Base-by-base conservation (phyloP, 768 basidiomycete genomes). In the Agrocybe praecox region DNA sequence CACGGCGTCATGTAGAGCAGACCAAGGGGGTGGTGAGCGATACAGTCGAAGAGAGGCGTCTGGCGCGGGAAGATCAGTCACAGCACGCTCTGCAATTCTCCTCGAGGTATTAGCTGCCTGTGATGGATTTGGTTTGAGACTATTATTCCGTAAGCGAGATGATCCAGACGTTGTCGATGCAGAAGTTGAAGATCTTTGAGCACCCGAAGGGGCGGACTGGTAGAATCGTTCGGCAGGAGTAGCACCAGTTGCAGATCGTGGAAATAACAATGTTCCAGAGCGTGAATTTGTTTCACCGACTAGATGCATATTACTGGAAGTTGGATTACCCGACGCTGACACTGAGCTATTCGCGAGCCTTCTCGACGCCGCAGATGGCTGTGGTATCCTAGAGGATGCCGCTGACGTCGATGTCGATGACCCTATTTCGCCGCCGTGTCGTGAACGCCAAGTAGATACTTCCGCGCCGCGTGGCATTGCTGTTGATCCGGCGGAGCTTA, bases 1-100 rank as follows among this genome's bases (percentile, higher is more conserved):
- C 14, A 63, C 19, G 5, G 64, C 57, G 2, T 58, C 63, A 12
- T 66, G 65, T 21, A 77, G 59, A 1, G 55, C 51, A 48, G 53
- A 64, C 74, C 76, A 78, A 9, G 72, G 65, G 1, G 76, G 76
- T 8, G 76, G 76, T 6, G 58, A 55, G 15, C 77, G 74, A 58
- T 69, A 75, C 17, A 78, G 71, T 64, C 72, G 72, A 22, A 76
- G 65, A 26, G 53, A 52, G 9, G 58, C 51, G 49, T 74, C 71
- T 34, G 52, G 46, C 7, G 21, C 9, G 43, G 44, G 43, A 51
- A 58, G 44, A 29, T n/a, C 33, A 22, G 18, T 57, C 29, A 36
- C 33, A 40, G 40, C 33, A 32, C 51, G 51, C 26, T 52, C 36
- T 21, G 51, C 36, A 4, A 32, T 26, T n/a, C n/a, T n/a, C 18